Conservation (phyloP, 345 rosid species). For the Chamaenerion angustifolium region DNA sequence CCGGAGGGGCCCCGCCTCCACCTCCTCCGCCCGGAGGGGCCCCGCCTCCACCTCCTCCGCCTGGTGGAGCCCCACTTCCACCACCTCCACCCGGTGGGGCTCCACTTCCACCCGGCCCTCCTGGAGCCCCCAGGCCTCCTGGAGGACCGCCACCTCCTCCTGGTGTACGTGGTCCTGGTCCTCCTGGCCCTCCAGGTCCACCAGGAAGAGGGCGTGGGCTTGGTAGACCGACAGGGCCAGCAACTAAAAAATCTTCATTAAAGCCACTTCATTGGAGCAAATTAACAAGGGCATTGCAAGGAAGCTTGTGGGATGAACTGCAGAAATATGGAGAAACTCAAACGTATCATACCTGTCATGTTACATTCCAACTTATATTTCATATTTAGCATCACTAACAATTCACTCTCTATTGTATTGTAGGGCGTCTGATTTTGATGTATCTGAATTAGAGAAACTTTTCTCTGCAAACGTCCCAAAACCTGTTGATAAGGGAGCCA, state of each 20-base stretch:
- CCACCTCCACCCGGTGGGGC: slow-evolving; percentile 49
- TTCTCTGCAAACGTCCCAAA: slow-evolving; percentile 78
- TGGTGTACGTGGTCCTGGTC: slow-evolving; percentile 36
- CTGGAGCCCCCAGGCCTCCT: slow-evolving; percentile 54
- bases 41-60: slow-evolving; percentile 35
- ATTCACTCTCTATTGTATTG: neutral
- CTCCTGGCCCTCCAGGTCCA: slow-evolving; percentile 21
- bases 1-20: slow-evolving; percentile 17
- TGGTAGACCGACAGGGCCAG: slow-evolving; percentile 18
- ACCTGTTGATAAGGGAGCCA: slow-evolving; percentile 50
- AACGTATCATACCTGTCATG: slow-evolving; percentile 29
- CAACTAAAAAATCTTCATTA: slow-evolving; percentile 62
- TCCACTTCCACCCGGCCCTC: slow-evolving; percentile 42
- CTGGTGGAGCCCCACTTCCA: slow-evolving; percentile 32
- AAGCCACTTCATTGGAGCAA: slow-evolving; percentile 99
- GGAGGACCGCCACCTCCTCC: slow-evolving; percentile 56
- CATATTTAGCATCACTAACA: slow-evolving; percentile 1
- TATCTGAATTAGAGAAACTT: slow-evolving; percentile 82
- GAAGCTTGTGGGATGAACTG: slow-evolving; percentile 98
- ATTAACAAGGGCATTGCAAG: slow-evolving; percentile 91
- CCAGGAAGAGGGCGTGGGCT: slow-evolving; percentile 73
- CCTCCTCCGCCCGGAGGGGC: slow-evolving; percentile 28
- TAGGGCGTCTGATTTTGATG: slow-evolving; percentile 86
- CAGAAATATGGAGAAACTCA: slow-evolving; percentile 86
- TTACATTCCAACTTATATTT: slow-evolving; percentile 1